These are phyloP conservation scores for Saksenaea oblongispora DNA, from an alignment of 371 early-diverging fungal genomes.

Conservation along the genomic window DNA sequence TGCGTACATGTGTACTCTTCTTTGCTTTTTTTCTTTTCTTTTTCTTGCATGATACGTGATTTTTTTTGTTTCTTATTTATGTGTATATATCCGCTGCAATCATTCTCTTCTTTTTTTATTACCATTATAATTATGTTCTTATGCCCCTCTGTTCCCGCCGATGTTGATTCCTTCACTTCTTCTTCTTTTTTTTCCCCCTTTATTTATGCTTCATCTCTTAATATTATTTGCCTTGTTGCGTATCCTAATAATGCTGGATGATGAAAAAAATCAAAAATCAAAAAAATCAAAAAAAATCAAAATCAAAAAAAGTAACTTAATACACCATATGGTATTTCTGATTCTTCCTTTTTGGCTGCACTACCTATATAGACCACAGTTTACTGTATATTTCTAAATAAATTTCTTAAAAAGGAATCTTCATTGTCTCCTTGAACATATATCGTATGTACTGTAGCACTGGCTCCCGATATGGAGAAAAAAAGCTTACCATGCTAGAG, in stretches of 20 bases:
- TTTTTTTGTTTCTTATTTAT: not conserved
- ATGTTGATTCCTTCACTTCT: slow-evolving; percentile 1
- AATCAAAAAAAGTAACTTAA: not conserved
- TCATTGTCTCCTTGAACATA: not conserved
- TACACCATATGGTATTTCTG: not conserved
- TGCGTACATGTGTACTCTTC: slow-evolving; percentile 3
- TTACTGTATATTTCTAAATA: not conserved
- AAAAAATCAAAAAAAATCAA: not conserved
- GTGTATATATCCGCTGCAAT: slow-evolving; percentile 2
- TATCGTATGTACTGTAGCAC: not conserved
- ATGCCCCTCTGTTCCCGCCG: slow-evolving; percentile 7
- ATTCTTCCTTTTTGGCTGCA: not conserved
- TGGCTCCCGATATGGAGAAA: slow-evolving; percentile 5
- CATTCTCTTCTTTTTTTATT: too few relatives aligned
- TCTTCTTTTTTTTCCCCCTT: not conserved
- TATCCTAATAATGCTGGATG: not conserved
- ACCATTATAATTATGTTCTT: slow-evolving; percentile 9
- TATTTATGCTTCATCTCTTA: slow-evolving; percentile 5
- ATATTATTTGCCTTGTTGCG: slow-evolving; percentile 2
- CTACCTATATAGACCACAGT: not conserved
- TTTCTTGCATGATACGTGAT: not conserved
- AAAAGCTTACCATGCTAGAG: not conserved
- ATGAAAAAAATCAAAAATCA: not conserved
- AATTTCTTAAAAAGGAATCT: not conserved
- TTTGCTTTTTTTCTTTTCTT: not conserved